These are phyloP conservation scores for Termitomyces sp. DNA, from an alignment of 768 basidiomycete genomes.

Conservation along the genomic window DNA sequence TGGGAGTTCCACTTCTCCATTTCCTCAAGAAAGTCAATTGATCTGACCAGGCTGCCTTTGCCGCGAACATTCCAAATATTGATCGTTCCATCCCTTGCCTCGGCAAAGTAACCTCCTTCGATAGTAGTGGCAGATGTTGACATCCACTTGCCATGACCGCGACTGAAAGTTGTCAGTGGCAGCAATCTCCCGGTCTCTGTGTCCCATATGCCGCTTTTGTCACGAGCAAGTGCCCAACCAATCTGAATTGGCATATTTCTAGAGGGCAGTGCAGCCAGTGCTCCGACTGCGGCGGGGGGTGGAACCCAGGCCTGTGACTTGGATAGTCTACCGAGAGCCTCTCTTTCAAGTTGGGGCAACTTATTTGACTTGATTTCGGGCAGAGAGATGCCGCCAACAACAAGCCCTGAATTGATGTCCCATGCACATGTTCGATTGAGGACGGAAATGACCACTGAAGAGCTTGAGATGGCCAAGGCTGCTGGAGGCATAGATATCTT, in stretches of 20 bases:
- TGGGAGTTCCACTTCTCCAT: neutral
- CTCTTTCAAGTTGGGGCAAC: neutral
- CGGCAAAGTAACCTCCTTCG: neutral
- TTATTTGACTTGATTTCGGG: neutral
- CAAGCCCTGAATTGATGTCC: neutral
- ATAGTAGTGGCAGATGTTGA: neutral
- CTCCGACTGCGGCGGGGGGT: neutral
- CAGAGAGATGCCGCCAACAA: neutral
- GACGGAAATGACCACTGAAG: neutral
- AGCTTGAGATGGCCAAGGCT: neutral
- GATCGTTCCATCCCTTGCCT: neutral
- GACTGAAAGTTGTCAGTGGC: neutral
- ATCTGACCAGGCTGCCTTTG: neutral
- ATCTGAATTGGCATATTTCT: no score
- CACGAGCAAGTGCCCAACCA: neutral
- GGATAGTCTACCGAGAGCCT: neutral
- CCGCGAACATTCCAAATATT: neutral
- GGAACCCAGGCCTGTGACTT: neutral
- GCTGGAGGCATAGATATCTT: neutral
- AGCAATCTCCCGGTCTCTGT: neutral
- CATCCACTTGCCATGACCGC: neutral
- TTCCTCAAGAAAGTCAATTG: neutral
- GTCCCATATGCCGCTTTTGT: neutral
- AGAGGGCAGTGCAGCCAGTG: no score
- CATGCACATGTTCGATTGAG: neutral